Percentiles rank a stretch among this genome's conserved stretches.
Evolutionary conservation across 352 stramenopile species (phyloP).

Genomic region (Ophiocytium majus): DNA sequence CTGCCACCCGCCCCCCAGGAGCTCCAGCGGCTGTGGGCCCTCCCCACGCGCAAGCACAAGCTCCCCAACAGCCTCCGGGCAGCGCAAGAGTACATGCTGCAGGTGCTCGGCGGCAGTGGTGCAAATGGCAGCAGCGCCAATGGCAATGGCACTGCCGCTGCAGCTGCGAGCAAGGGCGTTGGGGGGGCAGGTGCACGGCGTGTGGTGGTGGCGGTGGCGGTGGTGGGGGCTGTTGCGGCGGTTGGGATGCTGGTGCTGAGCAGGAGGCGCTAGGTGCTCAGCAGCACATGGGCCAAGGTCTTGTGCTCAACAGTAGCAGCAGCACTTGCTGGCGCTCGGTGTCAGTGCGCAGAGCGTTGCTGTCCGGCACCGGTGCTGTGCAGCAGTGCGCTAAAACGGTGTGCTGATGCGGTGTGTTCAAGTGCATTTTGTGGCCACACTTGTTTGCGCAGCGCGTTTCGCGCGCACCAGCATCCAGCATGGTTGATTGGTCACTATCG

Average conservation of each 20-base stretch:
- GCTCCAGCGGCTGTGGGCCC: neutral
- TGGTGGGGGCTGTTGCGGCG: neutral
- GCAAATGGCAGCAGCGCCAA: neutral
- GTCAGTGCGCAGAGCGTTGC: too few relatives aligned
- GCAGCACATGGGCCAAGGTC: too few relatives aligned
- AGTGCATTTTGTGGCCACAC: too few relatives aligned
- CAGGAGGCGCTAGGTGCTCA: neutral
- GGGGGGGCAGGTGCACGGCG: too few relatives aligned
- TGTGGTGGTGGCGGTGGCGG: neutral
- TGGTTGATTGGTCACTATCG: too few relatives aligned
- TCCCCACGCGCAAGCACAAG: conserved; percentile 13
- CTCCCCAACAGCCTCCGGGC: neutral
- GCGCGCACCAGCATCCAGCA: too few relatives aligned
- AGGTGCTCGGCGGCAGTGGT: neutral
- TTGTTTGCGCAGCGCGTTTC: too few relatives aligned
- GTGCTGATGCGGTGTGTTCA: too few relatives aligned
- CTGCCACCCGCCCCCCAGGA: neutral
- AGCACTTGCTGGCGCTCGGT: too few relatives aligned
- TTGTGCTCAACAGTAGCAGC: too few relatives aligned
- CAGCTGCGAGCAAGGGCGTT: neutral
- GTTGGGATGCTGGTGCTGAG: neutral
- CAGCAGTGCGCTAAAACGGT: too few relatives aligned
- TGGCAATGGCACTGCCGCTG: neutral
- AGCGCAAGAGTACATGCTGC: neutral
- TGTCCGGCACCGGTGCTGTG: too few relatives aligned